phyloP scores from a whole-genome alignment of 352 stramenopile genomes.

The Achlya hypogyna region DNA sequence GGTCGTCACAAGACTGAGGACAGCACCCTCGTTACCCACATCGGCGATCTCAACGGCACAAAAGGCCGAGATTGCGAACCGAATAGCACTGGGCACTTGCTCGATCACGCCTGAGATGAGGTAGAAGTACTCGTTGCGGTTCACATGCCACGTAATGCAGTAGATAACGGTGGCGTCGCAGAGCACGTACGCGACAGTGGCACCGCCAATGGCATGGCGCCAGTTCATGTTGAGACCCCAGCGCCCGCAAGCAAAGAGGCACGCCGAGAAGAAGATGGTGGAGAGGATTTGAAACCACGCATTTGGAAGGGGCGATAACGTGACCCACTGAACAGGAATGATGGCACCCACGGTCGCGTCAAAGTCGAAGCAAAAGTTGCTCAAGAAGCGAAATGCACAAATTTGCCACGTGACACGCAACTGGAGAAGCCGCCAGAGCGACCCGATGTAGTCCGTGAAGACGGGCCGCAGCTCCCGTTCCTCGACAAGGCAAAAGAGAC shows the following conservation, averaged over 20 bases:
- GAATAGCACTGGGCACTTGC: constrained; percentile 39
- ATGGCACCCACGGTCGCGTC: background rate
- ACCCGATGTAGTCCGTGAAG: background rate
- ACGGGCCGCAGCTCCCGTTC: background rate
- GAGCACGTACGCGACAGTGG: background rate
- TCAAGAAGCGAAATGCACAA: constrained; percentile 4
- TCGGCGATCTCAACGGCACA: constrained; percentile 58
- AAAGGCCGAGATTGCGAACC: constrained; percentile 46
- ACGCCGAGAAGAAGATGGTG: background rate
- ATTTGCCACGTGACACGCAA: constrained; percentile 16
- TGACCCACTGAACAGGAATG: background rate
- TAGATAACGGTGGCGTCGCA: constrained; percentile 6
- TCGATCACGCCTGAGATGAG: constrained; percentile 26
- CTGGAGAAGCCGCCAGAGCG: constrained; percentile 12
- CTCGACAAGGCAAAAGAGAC: background rate
- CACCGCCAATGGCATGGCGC: background rate
- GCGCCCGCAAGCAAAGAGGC: background rate
- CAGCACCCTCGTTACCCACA: constrained; percentile 40
- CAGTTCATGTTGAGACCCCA: constrained; percentile 17
- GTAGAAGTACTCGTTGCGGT: constrained; percentile 18
- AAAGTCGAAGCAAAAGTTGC: background rate
- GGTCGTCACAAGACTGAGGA: constrained; percentile 38
- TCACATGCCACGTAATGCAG: constrained; percentile 4
- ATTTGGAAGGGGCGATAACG: background rate
- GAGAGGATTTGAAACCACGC: background rate